phyloP scores from a whole-genome alignment of 106 monocot species.

The Chionographis japonica region DNA sequence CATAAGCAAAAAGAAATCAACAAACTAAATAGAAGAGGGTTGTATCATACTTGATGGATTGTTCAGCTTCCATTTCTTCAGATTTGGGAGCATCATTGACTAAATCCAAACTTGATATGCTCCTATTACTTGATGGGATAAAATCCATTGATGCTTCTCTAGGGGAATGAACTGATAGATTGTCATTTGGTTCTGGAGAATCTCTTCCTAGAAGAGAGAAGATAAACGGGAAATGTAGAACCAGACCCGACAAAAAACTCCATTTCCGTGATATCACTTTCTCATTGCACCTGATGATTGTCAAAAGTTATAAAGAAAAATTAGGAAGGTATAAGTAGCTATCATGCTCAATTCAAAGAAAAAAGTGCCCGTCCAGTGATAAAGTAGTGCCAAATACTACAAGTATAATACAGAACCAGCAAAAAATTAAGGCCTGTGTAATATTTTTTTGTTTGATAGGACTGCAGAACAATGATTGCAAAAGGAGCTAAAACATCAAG shows the following conservation, averaged over 20 bases:
- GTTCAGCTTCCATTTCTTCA: slow-evolving; percentile 19
- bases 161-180: not conserved
- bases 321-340: not conserved
- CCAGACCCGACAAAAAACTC: slow-evolving; percentile 59
- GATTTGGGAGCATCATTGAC: slow-evolving; percentile 11
- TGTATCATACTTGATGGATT: slow-evolving; percentile 21
- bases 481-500: no score
- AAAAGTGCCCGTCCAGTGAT: not conserved
- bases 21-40: not conserved
- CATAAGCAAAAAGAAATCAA: not conserved
- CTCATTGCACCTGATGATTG: slow-evolving; percentile 31
- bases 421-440: no score
- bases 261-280: slow-evolving; percentile 23
- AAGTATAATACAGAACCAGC: no score
- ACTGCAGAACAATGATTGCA: no score
- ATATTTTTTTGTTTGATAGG: no score
- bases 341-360: not conserved
- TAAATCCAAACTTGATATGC: slow-evolving; percentile 10
- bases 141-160: slow-evolving; percentile 6
- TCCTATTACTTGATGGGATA: slow-evolving; percentile 8
- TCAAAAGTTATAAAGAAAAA: not conserved
- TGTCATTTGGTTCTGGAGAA: slow-evolving; percentile 6
- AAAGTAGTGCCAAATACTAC: not conserved
- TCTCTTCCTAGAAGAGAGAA: slow-evolving; percentile 44
- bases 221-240: slow-evolving; percentile 52